Evolutionary conservation across 1,139 yeast species (phyloP).

Genomic region (Candida frijolesensis): DNA sequence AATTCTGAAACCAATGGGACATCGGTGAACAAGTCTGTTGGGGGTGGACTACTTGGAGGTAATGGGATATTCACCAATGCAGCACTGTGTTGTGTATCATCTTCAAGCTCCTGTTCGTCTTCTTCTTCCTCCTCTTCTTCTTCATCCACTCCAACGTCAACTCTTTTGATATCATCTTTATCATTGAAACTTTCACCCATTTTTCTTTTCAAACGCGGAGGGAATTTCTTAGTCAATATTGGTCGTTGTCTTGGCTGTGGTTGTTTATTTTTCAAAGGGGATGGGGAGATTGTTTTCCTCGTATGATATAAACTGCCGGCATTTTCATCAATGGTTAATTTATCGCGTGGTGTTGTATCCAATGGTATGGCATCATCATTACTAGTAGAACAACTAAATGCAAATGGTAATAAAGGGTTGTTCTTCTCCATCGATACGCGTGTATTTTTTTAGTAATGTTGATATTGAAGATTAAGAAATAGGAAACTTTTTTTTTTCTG

Average conservation of each 20-base stretch:
- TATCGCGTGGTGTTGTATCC: constrained; percentile 39
- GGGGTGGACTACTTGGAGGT: constrained; percentile 40
- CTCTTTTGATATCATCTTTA: constrained; percentile 44
- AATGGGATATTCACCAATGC: constrained; percentile 12
- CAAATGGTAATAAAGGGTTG: constrained; percentile 47
- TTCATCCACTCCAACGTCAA: constrained; percentile 24
- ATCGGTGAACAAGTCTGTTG: constrained; percentile 12
- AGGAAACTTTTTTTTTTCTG: neutral
- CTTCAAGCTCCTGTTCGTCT: constrained; percentile 16
- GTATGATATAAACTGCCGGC: constrained; percentile 43
- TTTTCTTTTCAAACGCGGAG: constrained; percentile 44
- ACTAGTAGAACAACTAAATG: constrained; percentile 34
- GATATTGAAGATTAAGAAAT: neutral
- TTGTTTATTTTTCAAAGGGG: constrained; percentile 6
- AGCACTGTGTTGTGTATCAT: constrained; percentile 19
- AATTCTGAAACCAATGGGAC: constrained; percentile 29
- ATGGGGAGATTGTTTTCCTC: constrained; percentile 17
- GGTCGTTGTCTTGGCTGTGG: constrained; percentile 23
- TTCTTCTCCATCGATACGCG: constrained; percentile 35
- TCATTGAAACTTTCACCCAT: constrained; percentile 52
- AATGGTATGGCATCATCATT: constrained; percentile 26
- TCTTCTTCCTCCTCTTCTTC: constrained; percentile 11
- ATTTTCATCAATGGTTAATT: constrained; percentile 39
- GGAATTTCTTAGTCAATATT: constrained; percentile 41
- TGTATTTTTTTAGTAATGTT: neutral